Conservation (phyloP, 192 early-diverging fungal species). For the Pilaira anomala region DNA sequence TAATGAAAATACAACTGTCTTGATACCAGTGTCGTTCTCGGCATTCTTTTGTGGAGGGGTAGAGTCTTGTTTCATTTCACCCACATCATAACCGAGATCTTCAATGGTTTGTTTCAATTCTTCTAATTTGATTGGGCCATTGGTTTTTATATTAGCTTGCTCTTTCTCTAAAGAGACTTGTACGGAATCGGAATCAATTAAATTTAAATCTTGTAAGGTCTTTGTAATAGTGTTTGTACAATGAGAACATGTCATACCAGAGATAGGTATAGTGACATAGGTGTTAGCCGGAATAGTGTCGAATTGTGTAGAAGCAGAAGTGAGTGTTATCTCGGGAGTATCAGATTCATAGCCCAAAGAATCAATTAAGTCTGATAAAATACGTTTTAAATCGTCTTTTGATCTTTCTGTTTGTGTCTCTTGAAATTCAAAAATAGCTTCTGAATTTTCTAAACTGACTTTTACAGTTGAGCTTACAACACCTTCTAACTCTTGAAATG, state of each 20-base stretch:
- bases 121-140: not conserved
- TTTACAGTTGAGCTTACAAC: not conserved
- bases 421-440: slow-evolving; percentile 2
- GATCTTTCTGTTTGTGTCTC: not conserved
- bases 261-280: slow-evolving; percentile 15
- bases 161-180: slow-evolving; percentile 15
- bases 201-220: not conserved
- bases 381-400: no score
- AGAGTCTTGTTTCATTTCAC: not conserved
- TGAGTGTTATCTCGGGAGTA: slow-evolving; percentile 10
- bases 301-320: not conserved
- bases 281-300: no score
- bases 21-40: not conserved
- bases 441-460: slow-evolving; percentile 1
- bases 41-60: not conserved
- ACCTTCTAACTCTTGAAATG: not conserved
- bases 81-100: slow-evolving; percentile 28
- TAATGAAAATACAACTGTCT: slow-evolving; percentile 52
- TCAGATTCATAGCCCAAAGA: slow-evolving; percentile 69
- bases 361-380: slow-evolving; percentile 44
- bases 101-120: slow-evolving; percentile 2
- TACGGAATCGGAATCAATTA: slow-evolving; percentile 2
- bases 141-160: not conserved
- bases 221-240: slow-evolving; percentile 22
- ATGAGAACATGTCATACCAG: slow-evolving; percentile 35